phyloP scores from a whole-genome alignment of 2,329 filamentous ascomycete genomes.

The Aureobasidium sp. region DNA sequence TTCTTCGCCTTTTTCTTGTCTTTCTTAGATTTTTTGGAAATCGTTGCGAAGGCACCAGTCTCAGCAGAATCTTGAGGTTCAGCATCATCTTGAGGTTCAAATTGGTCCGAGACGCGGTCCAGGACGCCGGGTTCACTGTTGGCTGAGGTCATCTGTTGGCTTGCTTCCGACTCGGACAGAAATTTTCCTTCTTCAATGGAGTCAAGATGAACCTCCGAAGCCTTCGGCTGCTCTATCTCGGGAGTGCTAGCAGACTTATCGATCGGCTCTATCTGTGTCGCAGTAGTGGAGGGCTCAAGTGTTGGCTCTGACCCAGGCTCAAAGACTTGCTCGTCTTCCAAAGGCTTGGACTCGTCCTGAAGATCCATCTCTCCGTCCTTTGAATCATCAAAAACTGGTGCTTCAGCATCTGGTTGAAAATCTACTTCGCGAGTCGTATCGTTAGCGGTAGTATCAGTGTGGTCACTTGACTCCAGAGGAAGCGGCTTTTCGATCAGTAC shows the following conservation, averaged over 20 bases:
- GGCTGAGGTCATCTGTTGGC: too few relatives aligned
- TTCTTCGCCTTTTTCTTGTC: constrained; percentile 21
- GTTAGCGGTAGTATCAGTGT: not conserved
- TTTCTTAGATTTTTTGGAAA: constrained; percentile 15
- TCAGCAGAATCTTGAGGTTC: not conserved
- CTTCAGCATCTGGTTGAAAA: not conserved
- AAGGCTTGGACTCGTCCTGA: not conserved
- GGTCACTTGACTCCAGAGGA: not conserved
- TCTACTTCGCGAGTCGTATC: not conserved
- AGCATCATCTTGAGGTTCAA: not conserved
- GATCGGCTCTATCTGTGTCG: not conserved
- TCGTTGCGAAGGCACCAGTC: not conserved
- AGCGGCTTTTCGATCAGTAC: not conserved
- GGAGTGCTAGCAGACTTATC: not conserved
- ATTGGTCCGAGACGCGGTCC: not conserved
- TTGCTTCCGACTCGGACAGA: not conserved
- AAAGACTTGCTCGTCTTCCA: not conserved
- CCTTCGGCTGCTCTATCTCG: not conserved
- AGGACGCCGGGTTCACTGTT: not conserved
- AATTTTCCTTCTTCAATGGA: not conserved
- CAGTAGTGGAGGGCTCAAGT: not conserved
- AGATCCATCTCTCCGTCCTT: too few relatives aligned
- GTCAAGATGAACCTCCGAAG: not conserved
- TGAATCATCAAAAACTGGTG: not conserved
- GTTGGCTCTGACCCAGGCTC: not conserved